Conservation (phyloP, 2,329 filamentous ascomycete genomes). For the Colletotrichum sp. region DNA sequence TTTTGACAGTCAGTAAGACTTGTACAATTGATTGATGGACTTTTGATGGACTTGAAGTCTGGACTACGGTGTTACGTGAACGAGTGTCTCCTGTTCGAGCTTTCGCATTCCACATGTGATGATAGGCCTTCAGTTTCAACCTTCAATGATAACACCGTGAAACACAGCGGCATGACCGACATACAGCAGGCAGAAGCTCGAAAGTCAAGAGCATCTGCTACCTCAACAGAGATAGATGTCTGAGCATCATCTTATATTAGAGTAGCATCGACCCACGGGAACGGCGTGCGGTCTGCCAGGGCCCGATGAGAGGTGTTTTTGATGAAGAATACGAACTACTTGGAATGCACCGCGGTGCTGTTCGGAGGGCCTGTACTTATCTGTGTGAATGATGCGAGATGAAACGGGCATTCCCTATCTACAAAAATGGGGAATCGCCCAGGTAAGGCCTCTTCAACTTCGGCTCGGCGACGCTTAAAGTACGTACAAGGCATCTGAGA, state of each 20-base stretch:
- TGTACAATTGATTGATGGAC: background rate
- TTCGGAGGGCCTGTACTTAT: background rate
- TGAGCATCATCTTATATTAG: background rate
- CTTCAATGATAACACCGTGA: background rate
- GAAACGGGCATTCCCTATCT: background rate
- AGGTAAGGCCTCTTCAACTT: background rate
- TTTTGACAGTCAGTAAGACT: fast-evolving
- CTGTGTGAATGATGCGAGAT: background rate
- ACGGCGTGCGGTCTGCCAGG: fast-evolving
- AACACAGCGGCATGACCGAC: background rate
- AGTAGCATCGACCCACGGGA: background rate
- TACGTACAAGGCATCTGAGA: background rate
- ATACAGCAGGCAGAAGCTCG: too few relatives aligned
- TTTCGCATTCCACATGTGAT: background rate
- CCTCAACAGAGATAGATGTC: background rate
- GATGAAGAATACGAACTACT: background rate
- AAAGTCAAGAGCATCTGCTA: background rate
- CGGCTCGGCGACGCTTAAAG: background rate
- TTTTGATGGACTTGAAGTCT: background rate
- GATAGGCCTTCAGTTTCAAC: background rate
- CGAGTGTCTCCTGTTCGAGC: background rate
- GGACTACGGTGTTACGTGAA: background rate
- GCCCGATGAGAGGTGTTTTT: too few relatives aligned
- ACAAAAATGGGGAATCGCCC: background rate
- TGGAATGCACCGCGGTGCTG: fast-evolving